These are phyloP conservation scores for Globisporangium apiculatum DNA, from an alignment of 352 stramenopile species.

Conservation along the genomic window DNA sequence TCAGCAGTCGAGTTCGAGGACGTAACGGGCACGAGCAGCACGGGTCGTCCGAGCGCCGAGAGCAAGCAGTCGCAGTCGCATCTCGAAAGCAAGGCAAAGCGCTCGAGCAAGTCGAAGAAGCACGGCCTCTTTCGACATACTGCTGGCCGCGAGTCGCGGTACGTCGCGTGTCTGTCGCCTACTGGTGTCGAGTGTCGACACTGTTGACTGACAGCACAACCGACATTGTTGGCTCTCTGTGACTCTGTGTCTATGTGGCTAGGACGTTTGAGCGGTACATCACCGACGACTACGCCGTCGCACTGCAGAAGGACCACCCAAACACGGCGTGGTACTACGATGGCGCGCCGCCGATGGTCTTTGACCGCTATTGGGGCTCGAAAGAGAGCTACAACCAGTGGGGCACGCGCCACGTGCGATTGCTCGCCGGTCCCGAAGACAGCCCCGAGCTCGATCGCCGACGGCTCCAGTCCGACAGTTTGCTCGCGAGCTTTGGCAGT, in stretches of 20 bases:
- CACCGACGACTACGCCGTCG: conserved; percentile 48
- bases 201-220: no score
- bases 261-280: conserved; percentile 70
- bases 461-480: conserved; percentile 30
- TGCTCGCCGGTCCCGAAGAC: conserved; percentile 23
- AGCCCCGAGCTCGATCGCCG: conserved; percentile 29
- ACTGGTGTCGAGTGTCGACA: neutral
- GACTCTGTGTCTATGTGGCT: neutral
- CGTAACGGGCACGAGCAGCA: conserved; percentile 19
- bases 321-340: conserved; percentile 61
- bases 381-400: conserved; percentile 54
- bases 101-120: conserved; percentile 56
- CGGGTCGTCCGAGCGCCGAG: conserved; percentile 28
- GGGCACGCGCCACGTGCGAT: conserved; percentile 38
- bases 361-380: conserved; percentile 63
- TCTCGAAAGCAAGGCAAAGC: conserved; percentile 38
- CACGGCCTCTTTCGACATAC: conserved; percentile 54
- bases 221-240: neutral
- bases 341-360: conserved; percentile 21
- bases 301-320: conserved; percentile 47
- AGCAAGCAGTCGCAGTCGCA: conserved; percentile 9
- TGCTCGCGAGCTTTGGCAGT: conserved; percentile 6
- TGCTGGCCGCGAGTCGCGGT: conserved; percentile 40
- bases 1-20: conserved; percentile 48
- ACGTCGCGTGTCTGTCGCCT: conserved; percentile 4